Percentiles rank a stretch among this genome's conserved stretches.
phyloP scores from a whole-genome alignment of 176 grass and related monocot genomes.

The Oryza officinalis region DNA sequence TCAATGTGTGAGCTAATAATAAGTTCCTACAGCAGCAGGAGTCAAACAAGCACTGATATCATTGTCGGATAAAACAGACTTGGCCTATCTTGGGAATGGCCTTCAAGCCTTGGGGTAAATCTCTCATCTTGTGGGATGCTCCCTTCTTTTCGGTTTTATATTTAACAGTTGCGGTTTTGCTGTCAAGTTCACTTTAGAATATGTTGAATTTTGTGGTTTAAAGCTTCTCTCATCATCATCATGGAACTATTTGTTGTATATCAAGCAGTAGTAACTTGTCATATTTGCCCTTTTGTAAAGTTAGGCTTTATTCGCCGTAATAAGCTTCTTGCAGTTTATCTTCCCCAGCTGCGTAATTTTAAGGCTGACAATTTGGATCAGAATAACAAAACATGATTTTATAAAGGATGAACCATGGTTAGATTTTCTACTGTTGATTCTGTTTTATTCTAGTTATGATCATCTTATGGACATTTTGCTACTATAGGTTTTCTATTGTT shows the following conservation, averaged over 20 bases:
- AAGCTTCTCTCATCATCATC: neutral
- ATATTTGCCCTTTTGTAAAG: neutral
- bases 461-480: slow-evolving; percentile 21
- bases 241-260: neutral
- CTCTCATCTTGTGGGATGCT: slow-evolving; percentile 1
- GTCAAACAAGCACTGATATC: slow-evolving; percentile 68
- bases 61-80: slow-evolving; percentile 59
- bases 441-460: neutral
- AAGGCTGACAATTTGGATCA: neutral
- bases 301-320: neutral
- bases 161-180: neutral
- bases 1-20: slow-evolving; percentile 1
- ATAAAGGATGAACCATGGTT: slow-evolving; percentile 11
- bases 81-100: slow-evolving; percentile 59
- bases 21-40: slow-evolving; percentile 34
- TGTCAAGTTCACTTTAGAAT: neutral
- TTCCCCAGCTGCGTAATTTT: neutral
- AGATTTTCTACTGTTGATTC: neutral
- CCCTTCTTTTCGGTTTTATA: neutral
- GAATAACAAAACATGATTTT: neutral
- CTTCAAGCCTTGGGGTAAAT: slow-evolving; percentile 71
- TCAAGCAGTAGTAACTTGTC: neutral
- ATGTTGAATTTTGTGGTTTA: neutral
- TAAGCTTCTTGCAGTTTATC: slow-evolving; percentile 4
- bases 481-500: slow-evolving; percentile 74